Conservation (phyloP, 2,329 filamentous ascomycete species). For the Teratosphaeria nubilosa region DNA sequence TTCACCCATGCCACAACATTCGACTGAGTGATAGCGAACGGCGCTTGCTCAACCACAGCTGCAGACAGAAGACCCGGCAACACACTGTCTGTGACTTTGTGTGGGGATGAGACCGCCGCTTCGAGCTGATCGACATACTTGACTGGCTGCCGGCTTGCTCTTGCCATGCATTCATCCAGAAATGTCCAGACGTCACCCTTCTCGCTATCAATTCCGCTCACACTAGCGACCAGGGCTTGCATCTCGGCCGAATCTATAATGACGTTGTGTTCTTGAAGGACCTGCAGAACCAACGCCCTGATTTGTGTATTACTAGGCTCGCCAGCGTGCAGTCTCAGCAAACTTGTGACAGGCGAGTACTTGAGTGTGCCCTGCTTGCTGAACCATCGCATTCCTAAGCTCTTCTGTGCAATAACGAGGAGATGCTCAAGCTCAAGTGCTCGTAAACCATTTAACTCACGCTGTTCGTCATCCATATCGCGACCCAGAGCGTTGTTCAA, state of each 20-base stretch:
- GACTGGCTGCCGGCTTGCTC: conserved; percentile 66
- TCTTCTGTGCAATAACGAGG: conserved; percentile 68
- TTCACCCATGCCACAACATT: conserved; percentile 11
- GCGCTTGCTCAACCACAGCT: conserved; percentile 66
- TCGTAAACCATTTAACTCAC: conserved; percentile 36
- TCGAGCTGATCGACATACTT: conserved; percentile 70
- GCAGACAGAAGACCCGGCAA: conserved; percentile 56
- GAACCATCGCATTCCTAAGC: conserved; percentile 85
- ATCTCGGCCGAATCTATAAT: conserved; percentile 39
- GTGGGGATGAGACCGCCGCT: background rate
- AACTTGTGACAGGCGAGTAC: conserved; percentile 60
- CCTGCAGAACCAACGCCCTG: conserved; percentile 22
- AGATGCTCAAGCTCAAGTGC: conserved; percentile 72
- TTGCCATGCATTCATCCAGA: conserved; percentile 70
- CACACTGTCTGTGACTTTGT: background rate
- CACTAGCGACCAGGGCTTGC: conserved; percentile 35
- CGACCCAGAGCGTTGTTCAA: conserved; percentile 58
- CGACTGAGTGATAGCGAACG: conserved; percentile 39
- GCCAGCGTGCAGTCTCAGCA: conserved; percentile 49
- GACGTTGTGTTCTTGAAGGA: conserved; percentile 59
- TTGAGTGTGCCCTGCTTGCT: conserved; percentile 55
- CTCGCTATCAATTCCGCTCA: conserved; percentile 13
- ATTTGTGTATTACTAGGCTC: conserved; percentile 30
- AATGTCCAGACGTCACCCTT: conserved; percentile 50
- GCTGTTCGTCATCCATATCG: conserved; percentile 29